Evolutionary conservation across 1,139 yeast species (phyloP), one percentile per base, ranked within the genome.

Genomic region (Magnusiomyces tetraspermus): DNA sequence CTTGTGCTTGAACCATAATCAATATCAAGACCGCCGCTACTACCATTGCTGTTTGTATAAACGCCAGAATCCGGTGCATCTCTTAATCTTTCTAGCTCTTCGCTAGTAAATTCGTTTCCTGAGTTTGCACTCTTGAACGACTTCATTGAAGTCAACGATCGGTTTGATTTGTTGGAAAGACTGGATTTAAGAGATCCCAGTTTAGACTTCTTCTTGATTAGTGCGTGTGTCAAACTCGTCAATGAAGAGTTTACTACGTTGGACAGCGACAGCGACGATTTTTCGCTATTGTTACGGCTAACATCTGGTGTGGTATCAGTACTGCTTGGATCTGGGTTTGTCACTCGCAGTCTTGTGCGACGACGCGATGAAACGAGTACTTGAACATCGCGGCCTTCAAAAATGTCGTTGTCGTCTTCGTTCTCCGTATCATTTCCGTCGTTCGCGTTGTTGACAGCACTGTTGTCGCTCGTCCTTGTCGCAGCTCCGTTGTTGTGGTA

Each of bases 321-420:
- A 2, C 46, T 52, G 13, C 48, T 45, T 6, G 63, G 57, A 51
- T 68, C 75, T 0, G 94, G 94, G 60, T 85, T 85, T 49, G 81
- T 75, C 38, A 85, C 81, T 37, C 84, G 70, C 49, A 85, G 70
- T 49, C 76, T 76, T 1, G 85, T 75, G 53, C 87, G 69, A 59
- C 90, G 71, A 62, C 80, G 80, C n/a, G 85, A 79, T 54, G 87
- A 79, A 10, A 84, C 90, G 57, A 85, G 67, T 8, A 85, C 85
- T 63, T 84, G 92, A 0, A 82, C 90, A 57, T 84, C 90, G 58
- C 83, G 67, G 43, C 76, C 72, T 41, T 72, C 72, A 56, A 76
- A 76, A 13, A 74, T 62, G 40, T 71, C 69, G 33, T 71, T 70
- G 33, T 66, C 68, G 42, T 69, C 71, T 17, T 63, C 64, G 11